Evolutionary conservation across 1,139 yeast species (phyloP).

Genomic region (Blastobotrys indianensis): DNA sequence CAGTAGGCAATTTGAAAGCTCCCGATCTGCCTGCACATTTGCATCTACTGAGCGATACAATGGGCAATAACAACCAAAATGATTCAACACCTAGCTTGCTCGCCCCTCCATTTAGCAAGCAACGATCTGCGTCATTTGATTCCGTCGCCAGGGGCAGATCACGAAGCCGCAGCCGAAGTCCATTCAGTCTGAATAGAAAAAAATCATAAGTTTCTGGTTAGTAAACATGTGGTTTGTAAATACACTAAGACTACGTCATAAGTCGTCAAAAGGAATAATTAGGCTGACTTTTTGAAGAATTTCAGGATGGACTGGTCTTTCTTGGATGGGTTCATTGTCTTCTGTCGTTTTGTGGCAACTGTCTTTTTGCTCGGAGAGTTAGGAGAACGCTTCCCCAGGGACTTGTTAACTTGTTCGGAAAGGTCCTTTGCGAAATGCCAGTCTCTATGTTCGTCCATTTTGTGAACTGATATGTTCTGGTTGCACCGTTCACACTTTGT

Average conservation of each 20-base stretch:
- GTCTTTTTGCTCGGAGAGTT: not conserved
- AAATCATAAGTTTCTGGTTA: too few relatives aligned
- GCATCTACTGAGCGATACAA: not conserved
- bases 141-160: too few relatives aligned
- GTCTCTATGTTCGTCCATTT: constrained; percentile 34
- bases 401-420: constrained; percentile 34
- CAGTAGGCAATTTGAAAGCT: not conserved
- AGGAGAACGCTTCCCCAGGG: not conserved
- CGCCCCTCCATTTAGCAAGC: too few relatives aligned
- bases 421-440: constrained; percentile 42
- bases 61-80: too few relatives aligned
- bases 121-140: too few relatives aligned
- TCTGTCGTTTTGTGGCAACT: not conserved
- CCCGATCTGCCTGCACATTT: constrained; percentile 7
- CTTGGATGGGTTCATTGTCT: not conserved
- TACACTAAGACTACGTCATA: too few relatives aligned
- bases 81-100: too few relatives aligned
- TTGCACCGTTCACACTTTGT: constrained; percentile 30
- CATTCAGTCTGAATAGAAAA: too few relatives aligned
- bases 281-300: constrained; percentile 6
- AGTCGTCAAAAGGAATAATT: too few relatives aligned
- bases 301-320: constrained; percentile 13
- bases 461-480: constrained; percentile 15
- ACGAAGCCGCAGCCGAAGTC: too few relatives aligned
- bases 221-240: too few relatives aligned